These are phyloP conservation scores for Sarcomyxa edulis DNA, from an alignment of 768 basidiomycete species.

Conservation along the genomic window DNA sequence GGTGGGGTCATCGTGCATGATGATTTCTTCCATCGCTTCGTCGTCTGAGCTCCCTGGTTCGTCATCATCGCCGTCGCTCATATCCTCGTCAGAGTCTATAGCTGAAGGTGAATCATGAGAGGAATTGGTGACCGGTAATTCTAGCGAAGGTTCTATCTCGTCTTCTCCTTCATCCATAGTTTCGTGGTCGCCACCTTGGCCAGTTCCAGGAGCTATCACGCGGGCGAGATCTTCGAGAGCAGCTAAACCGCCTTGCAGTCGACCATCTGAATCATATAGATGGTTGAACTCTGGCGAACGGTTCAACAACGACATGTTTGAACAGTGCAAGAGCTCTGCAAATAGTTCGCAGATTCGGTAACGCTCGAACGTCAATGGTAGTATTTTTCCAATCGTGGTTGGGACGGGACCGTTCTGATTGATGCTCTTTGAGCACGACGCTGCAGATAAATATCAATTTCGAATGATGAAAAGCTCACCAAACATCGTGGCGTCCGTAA, in stretches of 20 bases:
- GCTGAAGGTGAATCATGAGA: constrained; percentile 45
- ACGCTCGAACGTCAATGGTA: constrained; percentile 89
- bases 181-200: constrained; percentile 48
- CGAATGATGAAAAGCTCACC: constrained; percentile 39
- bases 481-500: constrained; percentile 70
- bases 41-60: constrained; percentile 75
- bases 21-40: constrained; percentile 79
- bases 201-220: constrained; percentile 66
- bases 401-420: constrained; percentile 58
- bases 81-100: constrained; percentile 72
- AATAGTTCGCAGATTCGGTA: constrained; percentile 96
- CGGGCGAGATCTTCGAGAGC: constrained; percentile 84
- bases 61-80: constrained; percentile 57
- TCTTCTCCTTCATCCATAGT: constrained; percentile 53
- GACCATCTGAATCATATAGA: constrained; percentile 78
- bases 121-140: constrained; percentile 59
- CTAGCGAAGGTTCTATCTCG: constrained; percentile 58
- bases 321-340: constrained; percentile 95
- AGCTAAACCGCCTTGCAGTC: constrained; percentile 80
- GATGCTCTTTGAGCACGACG: constrained; percentile 8
- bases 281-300: constrained; percentile 62
- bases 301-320: constrained; percentile 95
- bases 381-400: constrained; percentile 69
- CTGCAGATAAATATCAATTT: not conserved
- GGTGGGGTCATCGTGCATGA: constrained; percentile 60